Evolutionary conservation across 2,329 filamentous ascomycete species (phyloP).

Genomic region (Helminthosporium solani): DNA sequence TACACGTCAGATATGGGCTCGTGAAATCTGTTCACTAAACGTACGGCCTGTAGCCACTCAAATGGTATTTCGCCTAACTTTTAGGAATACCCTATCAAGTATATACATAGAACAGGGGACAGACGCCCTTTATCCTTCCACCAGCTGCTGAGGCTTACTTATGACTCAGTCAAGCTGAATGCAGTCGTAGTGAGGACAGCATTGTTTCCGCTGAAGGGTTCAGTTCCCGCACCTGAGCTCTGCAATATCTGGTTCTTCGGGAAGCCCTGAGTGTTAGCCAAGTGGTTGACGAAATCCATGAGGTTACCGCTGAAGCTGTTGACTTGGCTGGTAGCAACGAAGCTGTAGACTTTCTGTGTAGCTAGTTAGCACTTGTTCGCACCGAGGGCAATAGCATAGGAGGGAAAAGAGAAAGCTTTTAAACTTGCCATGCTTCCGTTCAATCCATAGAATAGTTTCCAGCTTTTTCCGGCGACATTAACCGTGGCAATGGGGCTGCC

Average conservation of each 20-base stretch:
- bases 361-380: neutral
- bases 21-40: constrained; percentile 3
- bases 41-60: neutral
- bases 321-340: constrained; percentile 53
- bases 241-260: constrained; percentile 54
- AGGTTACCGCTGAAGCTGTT: constrained; percentile 59
- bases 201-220: constrained; percentile 56
- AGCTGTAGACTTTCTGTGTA: constrained; percentile 57
- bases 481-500: constrained; percentile 56
- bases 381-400: neutral
- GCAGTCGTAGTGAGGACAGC: constrained; percentile 47
- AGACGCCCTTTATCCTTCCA: neutral
- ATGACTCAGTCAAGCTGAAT: constrained; percentile 39
- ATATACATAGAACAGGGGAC: neutral
- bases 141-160: constrained; percentile 1
- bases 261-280: constrained; percentile 52
- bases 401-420: too few species aligned
- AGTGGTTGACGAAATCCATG: constrained; percentile 58
- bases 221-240: constrained; percentile 57
- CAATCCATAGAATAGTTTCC: constrained; percentile 61
- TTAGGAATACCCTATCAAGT: neutral
- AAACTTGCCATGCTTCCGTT: constrained; percentile 52
- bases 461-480: constrained; percentile 56
- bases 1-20: too few species aligned
- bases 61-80: too few species aligned